A percentile compares a stretch with the other conserved stretches of the same genome.
Evolutionary conservation across 108 stramenopile genomes (phyloP).

Genomic region (Skeletonema grethae): DNA sequence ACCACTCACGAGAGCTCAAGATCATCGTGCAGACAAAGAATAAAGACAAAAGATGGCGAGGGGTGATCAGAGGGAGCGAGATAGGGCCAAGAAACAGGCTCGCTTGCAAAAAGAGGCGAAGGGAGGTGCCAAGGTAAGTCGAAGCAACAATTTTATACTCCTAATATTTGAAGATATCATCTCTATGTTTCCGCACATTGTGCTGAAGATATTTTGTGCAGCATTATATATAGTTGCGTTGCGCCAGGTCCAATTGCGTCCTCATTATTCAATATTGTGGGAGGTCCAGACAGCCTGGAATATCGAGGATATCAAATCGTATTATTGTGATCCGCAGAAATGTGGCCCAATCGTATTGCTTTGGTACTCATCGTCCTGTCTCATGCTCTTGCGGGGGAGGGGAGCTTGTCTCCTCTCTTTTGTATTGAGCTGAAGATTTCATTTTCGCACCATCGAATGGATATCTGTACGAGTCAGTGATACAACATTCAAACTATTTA

Average conservation of each 20-base stretch:
- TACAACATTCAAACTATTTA: not conserved
- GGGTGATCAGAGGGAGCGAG: constrained; percentile 81
- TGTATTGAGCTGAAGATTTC: not conserved
- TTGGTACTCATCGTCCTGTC: constrained; percentile 1
- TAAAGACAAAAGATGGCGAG: constrained; percentile 61
- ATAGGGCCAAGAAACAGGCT: constrained; percentile 79
- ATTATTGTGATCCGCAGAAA: constrained; percentile 2
- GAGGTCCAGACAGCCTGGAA: constrained; percentile 29
- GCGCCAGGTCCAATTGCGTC: constrained; percentile 15
- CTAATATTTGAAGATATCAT: not conserved
- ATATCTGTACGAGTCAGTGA: not conserved
- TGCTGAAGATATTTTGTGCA: not conserved
- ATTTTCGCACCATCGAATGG: not conserved
- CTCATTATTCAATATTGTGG: constrained; percentile 8
- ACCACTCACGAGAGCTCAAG: not conserved
- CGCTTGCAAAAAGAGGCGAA: constrained; percentile 47
- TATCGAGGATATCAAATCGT: not conserved
- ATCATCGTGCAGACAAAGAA: constrained; percentile 2
- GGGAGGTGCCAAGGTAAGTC: constrained; percentile 46
- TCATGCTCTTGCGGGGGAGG: not conserved
- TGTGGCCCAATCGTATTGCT: constrained; percentile 6
- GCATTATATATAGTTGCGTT: too few relatives aligned
- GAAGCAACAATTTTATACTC: not conserved
- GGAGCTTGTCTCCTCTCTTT: not conserved
- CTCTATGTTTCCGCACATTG: not conserved